phyloP scores from a whole-genome alignment of 805 yeast species.

The Kodamaea kakaduensis region DNA sequence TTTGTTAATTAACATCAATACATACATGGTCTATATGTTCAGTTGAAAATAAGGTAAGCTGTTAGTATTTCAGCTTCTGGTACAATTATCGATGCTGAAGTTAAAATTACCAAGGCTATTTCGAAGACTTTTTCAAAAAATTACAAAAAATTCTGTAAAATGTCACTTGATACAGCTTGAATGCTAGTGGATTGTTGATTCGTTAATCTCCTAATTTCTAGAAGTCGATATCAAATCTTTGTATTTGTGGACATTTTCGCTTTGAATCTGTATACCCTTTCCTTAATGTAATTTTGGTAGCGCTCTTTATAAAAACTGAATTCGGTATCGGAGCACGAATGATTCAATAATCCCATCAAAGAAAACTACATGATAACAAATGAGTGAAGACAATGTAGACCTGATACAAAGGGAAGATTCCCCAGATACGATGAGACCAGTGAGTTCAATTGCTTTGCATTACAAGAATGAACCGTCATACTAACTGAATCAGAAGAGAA shows the following conservation, averaged over 20 bases:
- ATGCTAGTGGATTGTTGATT: not conserved
- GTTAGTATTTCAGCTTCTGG: no score
- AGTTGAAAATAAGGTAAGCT: no score
- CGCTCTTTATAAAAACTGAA: conserved; percentile 2
- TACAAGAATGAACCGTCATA: not conserved
- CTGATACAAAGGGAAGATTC: not conserved
- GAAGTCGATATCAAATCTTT: no score
- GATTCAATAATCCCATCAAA: conserved; percentile 1
- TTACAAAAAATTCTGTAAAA: not conserved
- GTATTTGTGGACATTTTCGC: no score
- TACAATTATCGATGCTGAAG: no score
- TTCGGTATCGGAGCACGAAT: conserved; percentile 10
- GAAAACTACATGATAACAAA: not conserved
- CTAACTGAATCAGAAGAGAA: conserved; percentile 29
- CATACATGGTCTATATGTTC: no score
- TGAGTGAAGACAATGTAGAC: conserved; percentile 3
- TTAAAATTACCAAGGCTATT: not conserved
- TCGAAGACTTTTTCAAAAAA: not conserved
- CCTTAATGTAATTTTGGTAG: conserved; percentile 4
- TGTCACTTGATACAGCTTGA: not conserved
- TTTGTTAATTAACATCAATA: no score
- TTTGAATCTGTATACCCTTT: no score
- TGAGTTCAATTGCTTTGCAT: conserved; percentile 2
- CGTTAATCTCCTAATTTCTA: not conserved
- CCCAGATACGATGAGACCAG: conserved; percentile 4